Base-by-base conservation (phyloP, 2,329 filamentous ascomycete species). In the Colletotrichum tabaci region DNA sequence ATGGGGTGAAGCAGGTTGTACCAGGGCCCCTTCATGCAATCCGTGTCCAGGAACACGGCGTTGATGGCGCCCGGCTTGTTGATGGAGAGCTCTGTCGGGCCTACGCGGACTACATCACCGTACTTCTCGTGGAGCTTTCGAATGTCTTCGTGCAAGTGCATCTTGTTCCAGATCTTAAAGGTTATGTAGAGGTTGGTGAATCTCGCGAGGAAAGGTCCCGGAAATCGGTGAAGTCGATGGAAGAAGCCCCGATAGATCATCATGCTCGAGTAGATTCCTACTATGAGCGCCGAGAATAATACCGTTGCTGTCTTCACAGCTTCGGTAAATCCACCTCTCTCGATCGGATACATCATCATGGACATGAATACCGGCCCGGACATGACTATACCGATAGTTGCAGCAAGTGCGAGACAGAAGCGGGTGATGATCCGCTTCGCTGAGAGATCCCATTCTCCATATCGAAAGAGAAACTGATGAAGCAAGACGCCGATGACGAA, bases 21-120 rank as follows among this genome's bases (percentile, higher is more conserved):
- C 77, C 77, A 82, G 0, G 78, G 77, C 0, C 79, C 78, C 63
- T 81, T 82, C 66, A 63, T 66, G 42, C 77, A 79, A 72, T 81
- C 58, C 74, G 74, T 64, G 74, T 75, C 40, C 74, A 75, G 64
- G 79, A 76, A 52, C 79, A 76, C 21, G 71, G 73, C 21, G 73
- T 71, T 42, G 26, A 81, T 76, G 1, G 79, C 76, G 1, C 75
- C 73, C 0, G 77, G 77, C 30, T 77, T 74, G 35, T 75, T 74
- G 21, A 82, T 76, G 16, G 79, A 81, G 1, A 82, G 50, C 26
- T 81, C 80, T 0, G 74, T 77, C 2, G 79, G 80, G 75, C 77
- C 78, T 4, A 77, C 46, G 26, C 78, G 73, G 8, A 80, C 78
- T 57, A 81, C 72, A 50, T 78, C 78, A 6, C 78, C 79, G 46